Base-by-base conservation (phyloP, 352 stramenopile genomes). In the Phytophthora pseudosyringae region DNA sequence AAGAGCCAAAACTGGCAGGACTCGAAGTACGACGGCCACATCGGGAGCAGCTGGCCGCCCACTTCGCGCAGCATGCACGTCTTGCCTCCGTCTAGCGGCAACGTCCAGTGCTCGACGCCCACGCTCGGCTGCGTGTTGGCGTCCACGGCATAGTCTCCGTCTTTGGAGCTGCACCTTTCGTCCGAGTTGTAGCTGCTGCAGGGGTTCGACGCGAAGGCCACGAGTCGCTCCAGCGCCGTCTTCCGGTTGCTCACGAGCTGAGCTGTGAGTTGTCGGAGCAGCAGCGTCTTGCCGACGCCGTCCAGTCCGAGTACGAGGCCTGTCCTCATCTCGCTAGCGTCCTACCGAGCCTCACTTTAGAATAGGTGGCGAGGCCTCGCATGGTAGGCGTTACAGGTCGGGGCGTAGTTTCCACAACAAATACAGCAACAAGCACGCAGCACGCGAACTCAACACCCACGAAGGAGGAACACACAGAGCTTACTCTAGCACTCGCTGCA, bases 1-100 rank as follows among this genome's bases (percentile, higher is more conserved):
- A 77, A 93, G 43, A 93, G 64, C 80, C 80, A 91, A 57, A 88
- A 85, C 25, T 93, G 81, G 44, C 78, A 87, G 25, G 51, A 71
- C 10, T 73, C 69, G 58, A 83, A 93, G 59, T 90, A 93, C 45
- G 78, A 72, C 31, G 80, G 76, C 84, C 82, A 93, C 78, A 89
- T 90, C 8, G 82, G 73, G 58, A 91, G 60, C 63, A 93, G 49
- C 61, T 89, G 82, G 8, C 67, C 82, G 26, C 85, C 85, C 16
- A 91, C 71, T 41, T 93, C 82, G 56, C 81, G 80, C 25, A 93
- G 35, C n/a, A 69, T 75, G 25, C 71, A 82, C 4, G 43, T 52
- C 25, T 65, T 73, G 0, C 53, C 58, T 40, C 63, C 60, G 15
- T 86, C 74, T 28, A 91, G 65, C 16, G 56, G 63, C 4, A 93